These are phyloP conservation scores for Elaeis oleifera DNA, from an alignment of 202 grass and related monocot species.

Conservation along the genomic window DNA sequence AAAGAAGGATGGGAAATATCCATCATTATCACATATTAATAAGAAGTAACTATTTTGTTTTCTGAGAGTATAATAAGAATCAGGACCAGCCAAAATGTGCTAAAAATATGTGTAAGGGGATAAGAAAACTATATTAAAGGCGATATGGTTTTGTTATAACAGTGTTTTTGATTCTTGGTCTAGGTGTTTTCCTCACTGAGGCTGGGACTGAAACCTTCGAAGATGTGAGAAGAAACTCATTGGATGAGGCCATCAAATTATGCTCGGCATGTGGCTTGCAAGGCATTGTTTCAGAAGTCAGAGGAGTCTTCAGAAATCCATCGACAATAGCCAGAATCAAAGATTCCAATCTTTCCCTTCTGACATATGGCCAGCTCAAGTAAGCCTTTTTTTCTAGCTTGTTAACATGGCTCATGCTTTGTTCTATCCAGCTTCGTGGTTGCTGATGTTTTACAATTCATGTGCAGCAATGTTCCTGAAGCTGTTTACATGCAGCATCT, in stretches of 20 bases:
- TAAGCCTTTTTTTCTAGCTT: not conserved
- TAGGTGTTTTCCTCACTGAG: conserved; percentile 8
- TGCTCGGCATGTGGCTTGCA: conserved; percentile 10
- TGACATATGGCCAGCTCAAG: conserved; percentile 8
- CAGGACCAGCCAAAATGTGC: too few relatives aligned
- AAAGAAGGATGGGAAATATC: too few relatives aligned
- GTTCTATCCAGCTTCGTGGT: too few relatives aligned
- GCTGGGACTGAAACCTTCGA: not conserved
- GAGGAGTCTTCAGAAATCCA: conserved; percentile 4
- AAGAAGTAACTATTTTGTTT: too few relatives aligned
- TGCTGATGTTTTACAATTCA: not conserved
- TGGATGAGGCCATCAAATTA: conserved; percentile 15
- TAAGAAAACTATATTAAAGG: too few relatives aligned
- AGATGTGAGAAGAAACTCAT: conserved; percentile 9
- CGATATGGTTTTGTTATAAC: not conserved
- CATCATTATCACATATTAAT: too few relatives aligned
- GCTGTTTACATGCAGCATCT: conserved; percentile 12
- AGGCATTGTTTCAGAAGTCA: conserved; percentile 10
- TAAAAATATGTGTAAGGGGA: too few relatives aligned
- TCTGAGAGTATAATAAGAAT: too few relatives aligned
- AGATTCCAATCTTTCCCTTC: conserved; percentile 4
- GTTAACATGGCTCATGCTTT: too few relatives aligned
- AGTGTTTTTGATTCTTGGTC: conserved; percentile 2
- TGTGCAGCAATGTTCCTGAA: conserved; percentile 16
- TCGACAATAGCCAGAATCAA: conserved; percentile 4